Evolutionary conservation across 129 eudicot species (phyloP), one percentile per base, ranked within the genome.

Genomic region (Lactuca sativa): DNA sequence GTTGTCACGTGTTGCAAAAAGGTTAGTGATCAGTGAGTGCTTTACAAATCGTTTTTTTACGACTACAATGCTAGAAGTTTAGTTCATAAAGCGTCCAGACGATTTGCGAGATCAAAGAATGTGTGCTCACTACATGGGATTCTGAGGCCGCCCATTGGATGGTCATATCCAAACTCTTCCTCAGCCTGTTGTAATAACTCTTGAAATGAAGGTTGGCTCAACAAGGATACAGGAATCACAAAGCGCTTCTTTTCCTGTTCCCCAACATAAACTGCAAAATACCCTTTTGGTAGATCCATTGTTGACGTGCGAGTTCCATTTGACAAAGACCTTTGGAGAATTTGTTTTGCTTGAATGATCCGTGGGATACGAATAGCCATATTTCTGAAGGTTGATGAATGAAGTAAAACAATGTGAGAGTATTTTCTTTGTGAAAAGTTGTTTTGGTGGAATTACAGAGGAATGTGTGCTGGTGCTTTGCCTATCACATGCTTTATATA

Each of bases 141-240:
- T 9, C 87, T 82, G 59, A 85, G 76, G 57, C 85, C 87, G 4
- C 87, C 90, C 76, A 70, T 82, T 4, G 87, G 87, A 73, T 82
- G 85, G 56, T 64, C 30, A 25, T 25, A 25, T 25, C 30, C 30
- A 25, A 25, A 25, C 30, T 25, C 30, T 0, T 25, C 30, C 30
- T 25, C 30, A 25, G 30, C 30, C 30, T 25, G 30, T 0, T 25
- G 30, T 25, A 25, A 25, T 25, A 85, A 57, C 0, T 59, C 66
- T 21, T 78, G 87, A 60, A 85, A 79, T 5, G 64, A 37, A 72
- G 87, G 85, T 25, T 79, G 61, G 17, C 66, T 79, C 70, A 86
- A 73, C 0, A 43, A 15, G 6, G 56, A 68, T 67, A 86, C 4
- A 74, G 85, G 83, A 14, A 86, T 56, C 11, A 77, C 73, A 78